A percentile compares a stretch with the other conserved stretches of the same genome.
Evolutionary conservation across 805 yeast genomes (phyloP).

Genomic region (Candida ipomoeae): DNA sequence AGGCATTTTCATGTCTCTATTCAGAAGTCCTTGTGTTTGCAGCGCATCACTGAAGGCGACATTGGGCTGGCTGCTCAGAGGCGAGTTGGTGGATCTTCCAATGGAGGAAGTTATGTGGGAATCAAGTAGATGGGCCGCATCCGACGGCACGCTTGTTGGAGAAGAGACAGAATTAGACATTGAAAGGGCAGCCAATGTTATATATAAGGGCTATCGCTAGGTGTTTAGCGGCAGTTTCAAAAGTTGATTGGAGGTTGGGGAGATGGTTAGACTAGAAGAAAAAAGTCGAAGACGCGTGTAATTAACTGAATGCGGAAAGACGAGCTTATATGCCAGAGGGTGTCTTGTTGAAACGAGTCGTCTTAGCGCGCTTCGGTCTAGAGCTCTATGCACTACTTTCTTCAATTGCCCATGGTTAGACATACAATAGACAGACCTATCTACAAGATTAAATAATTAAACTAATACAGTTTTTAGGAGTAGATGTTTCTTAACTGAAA

Average conservation of each 20-base stretch:
- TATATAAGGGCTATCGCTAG: not conserved
- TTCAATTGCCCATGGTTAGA: too few species aligned
- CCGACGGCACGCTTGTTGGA: constrained; percentile 42
- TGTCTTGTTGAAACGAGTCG: not conserved
- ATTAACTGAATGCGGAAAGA: constrained; percentile 8
- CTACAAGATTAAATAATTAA: too few species aligned
- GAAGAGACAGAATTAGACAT: constrained; percentile 45
- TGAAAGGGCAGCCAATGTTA: not conserved
- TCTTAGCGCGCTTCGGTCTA: not conserved
- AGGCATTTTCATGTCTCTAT: constrained; percentile 48
- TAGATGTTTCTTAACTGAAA: too few species aligned
- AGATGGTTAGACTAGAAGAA: not conserved
- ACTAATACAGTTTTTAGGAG: too few species aligned
- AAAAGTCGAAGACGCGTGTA: constrained; percentile 9
- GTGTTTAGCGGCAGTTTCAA: not conserved
- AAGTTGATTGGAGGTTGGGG: not conserved
- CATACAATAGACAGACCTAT: too few species aligned
- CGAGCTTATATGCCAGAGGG: not conserved
- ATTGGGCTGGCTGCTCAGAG: constrained; percentile 23
- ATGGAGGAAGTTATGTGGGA: constrained; percentile 42
- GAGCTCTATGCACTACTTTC: not conserved
- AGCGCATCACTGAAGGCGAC: constrained; percentile 20
- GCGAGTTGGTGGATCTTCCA: constrained; percentile 35
- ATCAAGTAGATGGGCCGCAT: constrained; percentile 37
- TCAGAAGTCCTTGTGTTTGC: constrained; percentile 39